phyloP scores from a whole-genome alignment of 176 grass and related monocot species.

The Aechmea fasciata region DNA sequence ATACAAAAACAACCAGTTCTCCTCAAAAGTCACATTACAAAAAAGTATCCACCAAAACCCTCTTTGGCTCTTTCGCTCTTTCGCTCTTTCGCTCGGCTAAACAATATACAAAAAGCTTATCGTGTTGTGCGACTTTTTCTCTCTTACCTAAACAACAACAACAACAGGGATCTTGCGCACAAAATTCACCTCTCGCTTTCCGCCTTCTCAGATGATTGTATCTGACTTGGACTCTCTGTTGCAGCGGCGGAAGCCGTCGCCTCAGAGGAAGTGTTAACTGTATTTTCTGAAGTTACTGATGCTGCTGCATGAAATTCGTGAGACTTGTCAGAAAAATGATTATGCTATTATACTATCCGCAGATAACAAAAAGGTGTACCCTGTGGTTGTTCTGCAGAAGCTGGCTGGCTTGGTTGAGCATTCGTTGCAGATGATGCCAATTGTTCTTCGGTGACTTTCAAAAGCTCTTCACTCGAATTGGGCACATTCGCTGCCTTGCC shows the following conservation, averaged over 20 bases:
- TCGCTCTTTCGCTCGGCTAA: too few species aligned
- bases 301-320: constrained; percentile 19
- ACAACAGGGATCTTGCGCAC: too few species aligned
- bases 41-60: too few species aligned
- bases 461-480: constrained; percentile 72
- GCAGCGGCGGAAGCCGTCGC: constrained; percentile 9
- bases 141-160: neutral
- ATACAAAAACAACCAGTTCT: too few species aligned
- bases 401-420: constrained; percentile 23
- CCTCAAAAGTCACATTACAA: too few species aligned
- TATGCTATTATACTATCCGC: neutral
- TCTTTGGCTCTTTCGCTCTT: too few species aligned
- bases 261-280: constrained; percentile 9
- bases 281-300: constrained; percentile 24
- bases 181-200: constrained; percentile 23
- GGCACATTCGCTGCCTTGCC: constrained; percentile 39
- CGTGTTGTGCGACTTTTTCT: too few species aligned
- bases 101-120: too few species aligned
- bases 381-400: constrained; percentile 29
- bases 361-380: constrained; percentile 27
- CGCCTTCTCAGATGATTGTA: constrained; percentile 30
- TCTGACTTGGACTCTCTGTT: constrained; percentile 11
- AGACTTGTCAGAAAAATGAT: constrained; percentile 1
- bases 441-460: constrained; percentile 82
- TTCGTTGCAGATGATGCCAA: constrained; percentile 40